These are phyloP conservation scores for Suhomyces taliae DNA, from an alignment of 1,139 yeast species.

Conservation along the genomic window DNA sequence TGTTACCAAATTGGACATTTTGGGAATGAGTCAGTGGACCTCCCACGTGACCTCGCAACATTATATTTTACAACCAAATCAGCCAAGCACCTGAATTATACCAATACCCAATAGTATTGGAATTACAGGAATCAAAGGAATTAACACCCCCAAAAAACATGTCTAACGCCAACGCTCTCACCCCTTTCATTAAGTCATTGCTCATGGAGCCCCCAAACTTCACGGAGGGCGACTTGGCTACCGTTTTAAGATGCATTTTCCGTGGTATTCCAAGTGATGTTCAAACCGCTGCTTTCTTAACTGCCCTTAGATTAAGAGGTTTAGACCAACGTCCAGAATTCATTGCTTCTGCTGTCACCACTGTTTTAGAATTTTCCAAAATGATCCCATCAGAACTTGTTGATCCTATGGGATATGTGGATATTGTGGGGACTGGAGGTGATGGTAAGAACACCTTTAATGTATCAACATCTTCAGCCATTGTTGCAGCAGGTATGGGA, in stretches of 20 bases:
- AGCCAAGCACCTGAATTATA: background rate
- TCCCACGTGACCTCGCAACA: background rate
- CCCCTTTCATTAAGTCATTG: constrained; percentile 66
- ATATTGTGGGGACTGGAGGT: constrained; percentile 97
- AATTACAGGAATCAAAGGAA: too few species aligned
- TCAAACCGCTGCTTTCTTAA: constrained; percentile 76
- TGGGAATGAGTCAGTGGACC: background rate
- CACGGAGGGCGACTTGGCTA: constrained; percentile 58
- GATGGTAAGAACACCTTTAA: constrained; percentile 97
- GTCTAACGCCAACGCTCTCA: constrained; percentile 32
- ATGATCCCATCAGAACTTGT: constrained; percentile 44
- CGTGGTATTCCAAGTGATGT: constrained; percentile 62
- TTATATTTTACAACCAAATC: background rate
- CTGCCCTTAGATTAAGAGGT: constrained; percentile 70
- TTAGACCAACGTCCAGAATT: constrained; percentile 80
- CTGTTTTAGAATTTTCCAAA: constrained; percentile 64
- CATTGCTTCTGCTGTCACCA: constrained; percentile 81
- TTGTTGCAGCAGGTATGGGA: constrained; percentile 90
- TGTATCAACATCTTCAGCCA: constrained; percentile 92
- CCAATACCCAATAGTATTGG: too few species aligned
- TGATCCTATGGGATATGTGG: constrained; percentile 61
- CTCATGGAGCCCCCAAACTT: constrained; percentile 59
- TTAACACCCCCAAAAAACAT: background rate
- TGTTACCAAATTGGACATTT: too few species aligned
- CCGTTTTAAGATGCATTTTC: constrained; percentile 61